These are phyloP conservation scores for Schizothecium vesticola DNA, from an alignment of 495 filamentous ascomycete species.

Conservation along the genomic window DNA sequence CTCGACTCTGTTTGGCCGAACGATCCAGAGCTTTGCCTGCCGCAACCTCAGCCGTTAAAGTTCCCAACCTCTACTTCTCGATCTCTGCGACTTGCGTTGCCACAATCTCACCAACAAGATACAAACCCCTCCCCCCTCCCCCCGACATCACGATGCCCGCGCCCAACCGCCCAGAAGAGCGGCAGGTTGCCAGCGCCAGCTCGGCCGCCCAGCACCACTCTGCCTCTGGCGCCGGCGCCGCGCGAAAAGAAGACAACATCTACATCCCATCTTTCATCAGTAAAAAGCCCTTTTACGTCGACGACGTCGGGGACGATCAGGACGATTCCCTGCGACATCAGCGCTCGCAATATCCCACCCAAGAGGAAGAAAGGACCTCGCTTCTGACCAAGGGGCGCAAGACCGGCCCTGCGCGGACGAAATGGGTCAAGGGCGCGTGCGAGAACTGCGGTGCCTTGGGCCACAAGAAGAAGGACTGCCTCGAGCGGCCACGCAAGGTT, in stretches of 20 bases:
- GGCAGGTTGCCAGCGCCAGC: constrained; percentile 14
- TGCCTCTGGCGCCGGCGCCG: constrained; percentile 41
- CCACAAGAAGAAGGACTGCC: constrained; percentile 90
- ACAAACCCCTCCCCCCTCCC: neutral
- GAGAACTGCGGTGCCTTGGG: constrained; percentile 97
- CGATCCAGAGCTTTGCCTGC: neutral
- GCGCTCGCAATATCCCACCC: constrained; percentile 58
- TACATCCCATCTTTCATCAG: constrained; percentile 98
- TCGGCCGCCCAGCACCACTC: constrained; percentile 4
- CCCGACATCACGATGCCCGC: neutral
- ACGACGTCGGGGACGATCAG: constrained; percentile 60
- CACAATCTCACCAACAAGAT: neutral
- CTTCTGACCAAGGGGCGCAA: constrained; percentile 57
- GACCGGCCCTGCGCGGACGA: constrained; percentile 78
- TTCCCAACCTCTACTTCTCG: neutral
- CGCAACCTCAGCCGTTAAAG: neutral
- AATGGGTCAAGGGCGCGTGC: constrained; percentile 95
- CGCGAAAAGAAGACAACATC: constrained; percentile 83
- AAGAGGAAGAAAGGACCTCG: constrained; percentile 59
- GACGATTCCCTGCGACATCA: constrained; percentile 97
- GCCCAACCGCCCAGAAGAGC: neutral
- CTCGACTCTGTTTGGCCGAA: neutral
- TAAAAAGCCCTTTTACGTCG: constrained; percentile 94
- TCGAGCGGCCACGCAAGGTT: constrained; percentile 80
- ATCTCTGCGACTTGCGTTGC: neutral